Base-by-base conservation (phyloP, 2,329 filamentous ascomycete genomes). In the Leptographium flavum region DNA sequence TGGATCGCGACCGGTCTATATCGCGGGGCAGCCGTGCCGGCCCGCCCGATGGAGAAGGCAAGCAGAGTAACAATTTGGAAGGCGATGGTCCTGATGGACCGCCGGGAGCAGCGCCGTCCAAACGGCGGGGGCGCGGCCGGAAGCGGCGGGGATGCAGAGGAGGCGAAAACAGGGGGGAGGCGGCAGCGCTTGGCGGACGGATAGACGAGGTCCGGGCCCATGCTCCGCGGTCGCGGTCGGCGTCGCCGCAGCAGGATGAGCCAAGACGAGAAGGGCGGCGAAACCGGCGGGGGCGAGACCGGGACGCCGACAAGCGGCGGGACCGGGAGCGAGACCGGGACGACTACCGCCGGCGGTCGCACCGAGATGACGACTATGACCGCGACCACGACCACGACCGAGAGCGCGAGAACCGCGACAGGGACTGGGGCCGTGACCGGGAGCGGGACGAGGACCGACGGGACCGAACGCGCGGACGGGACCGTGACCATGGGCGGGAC, bases 251-350 rank as follows among this genome's bases (percentile, higher is more conserved):
- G n/a, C 32, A 23, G 7, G 42, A 39, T 21, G 42, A 44, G 17
- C 6, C 19, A 4, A 19, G 42, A 19, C 42, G 42, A 19, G 7
- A 33, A 4, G 21, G 56, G 54, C 17, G 56, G 60, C 52, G 69
- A 63, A 46, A 60, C 61, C 28, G 52, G 55, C 46, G 54, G 53
- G 45, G 38, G 2, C 45, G 45, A 17, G 38, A 45, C 3, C n/a
- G 13, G 2, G 43, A 44, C 9, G 25, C 38, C 13, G 31, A 27
- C 15, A 25, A 39, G 67, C 67, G 27, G 25, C 7, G 37, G 5
- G 36, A 44, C 33, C 38, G 45, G 7, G 41, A 45, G 5, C 31
- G 42, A 7, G 43, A 50, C 4, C 35, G 43, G 10, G 45, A 45
- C 13, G 42, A 45, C 1, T 45, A 47, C 15, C 37, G 39, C 2